Base-by-base conservation (phyloP, 2,329 filamentous ascomycete genomes). In the Fusarium oligoseptatum region DNA sequence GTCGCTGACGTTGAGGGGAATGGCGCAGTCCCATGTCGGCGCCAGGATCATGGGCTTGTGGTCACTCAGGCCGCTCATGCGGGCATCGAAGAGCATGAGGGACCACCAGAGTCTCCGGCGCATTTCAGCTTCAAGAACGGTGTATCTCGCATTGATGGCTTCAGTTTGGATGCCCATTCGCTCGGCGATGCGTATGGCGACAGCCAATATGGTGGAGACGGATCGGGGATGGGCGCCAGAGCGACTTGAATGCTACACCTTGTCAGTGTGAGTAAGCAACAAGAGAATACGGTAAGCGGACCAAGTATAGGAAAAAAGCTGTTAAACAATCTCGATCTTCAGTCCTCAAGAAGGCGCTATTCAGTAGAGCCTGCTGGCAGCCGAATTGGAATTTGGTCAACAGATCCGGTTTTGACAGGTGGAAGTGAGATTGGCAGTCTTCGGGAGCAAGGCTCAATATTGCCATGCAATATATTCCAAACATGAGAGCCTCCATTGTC, bases 51-150 rank as follows among this genome's bases (percentile, higher is more conserved):
- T 69, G 5, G 73, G 70, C 11, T 81, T 82, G 43, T 77, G 82
- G 32, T 86, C 82, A 2, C 85, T 78, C 68, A 91, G 77, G 72
- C 92, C 89, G 72, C 86, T 81, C 14, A 90, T 85, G 17, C 91
- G 89, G 55, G 81, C 80, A 74, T 93, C 91, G 65, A 91, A 89
- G 4, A 88, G 78, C 0, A 88, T 80, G 1, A 93, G 80, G 0
- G 88, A 84, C 90, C 90, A 92, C 90, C 90, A 92, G 0, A 92
- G 83, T 37, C 90, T 82, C 34, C 90, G 87, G 14, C 90, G 87
- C 83, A 92, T 86, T 80, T 92, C 90, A 2, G 85, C 87, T 74
- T 92, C 90, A 14, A 88, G 86, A 8, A 75, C 62, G 6, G 69
- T 71, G 22, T 64, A 78, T 24, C 70, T 77, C 2, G 77, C 56